Percentiles rank a stretch among this genome's conserved stretches.
Evolutionary conservation across 2,329 filamentous ascomycete genomes (phyloP).

Genomic region (Xylaria sp.): DNA sequence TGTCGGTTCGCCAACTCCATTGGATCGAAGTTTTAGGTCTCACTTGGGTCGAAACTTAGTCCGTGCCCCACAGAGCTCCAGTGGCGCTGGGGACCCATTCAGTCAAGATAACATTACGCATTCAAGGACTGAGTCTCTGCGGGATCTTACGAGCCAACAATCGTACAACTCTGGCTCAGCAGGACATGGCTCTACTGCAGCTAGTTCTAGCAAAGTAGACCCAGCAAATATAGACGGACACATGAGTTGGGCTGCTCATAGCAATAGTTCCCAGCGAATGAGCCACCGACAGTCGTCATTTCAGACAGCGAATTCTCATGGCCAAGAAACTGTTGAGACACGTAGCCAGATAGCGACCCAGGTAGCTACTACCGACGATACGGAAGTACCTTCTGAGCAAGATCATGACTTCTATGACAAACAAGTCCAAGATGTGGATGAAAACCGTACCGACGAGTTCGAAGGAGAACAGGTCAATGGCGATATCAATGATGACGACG

Average conservation of each 20-base stretch:
- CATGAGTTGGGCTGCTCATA: slow-evolving; percentile 22
- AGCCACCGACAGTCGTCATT: slow-evolving; percentile 22
- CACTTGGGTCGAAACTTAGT: slow-evolving; percentile 28
- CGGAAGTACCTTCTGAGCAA: neutral
- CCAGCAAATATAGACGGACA: slow-evolving; percentile 28
- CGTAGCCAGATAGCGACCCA: slow-evolving; percentile 23
- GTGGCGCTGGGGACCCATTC: slow-evolving; percentile 29
- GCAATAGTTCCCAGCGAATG: slow-evolving; percentile 25
- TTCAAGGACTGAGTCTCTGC: slow-evolving; percentile 21
- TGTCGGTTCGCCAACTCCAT: slow-evolving; percentile 23
- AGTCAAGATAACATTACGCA: slow-evolving; percentile 24
- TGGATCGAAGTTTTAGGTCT: slow-evolving; percentile 31
- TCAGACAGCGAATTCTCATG: slow-evolving; percentile 20
- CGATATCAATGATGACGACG: slow-evolving; percentile 36
- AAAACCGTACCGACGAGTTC: slow-evolving; percentile 22
- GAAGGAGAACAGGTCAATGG: slow-evolving; percentile 25
- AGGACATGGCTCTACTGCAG: slow-evolving; percentile 11
- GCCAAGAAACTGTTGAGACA: slow-evolving; percentile 24
- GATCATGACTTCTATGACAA: slow-evolving; percentile 31
- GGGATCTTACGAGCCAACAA: slow-evolving; percentile 11
- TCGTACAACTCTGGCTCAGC: slow-evolving; percentile 4
- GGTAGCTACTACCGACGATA: slow-evolving; percentile 6
- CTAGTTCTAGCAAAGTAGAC: slow-evolving; percentile 30
- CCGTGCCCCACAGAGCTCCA: slow-evolving; percentile 19
- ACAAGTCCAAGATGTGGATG: slow-evolving; percentile 25